Evolutionary conservation across 202 grass and related monocot genomes (phyloP), one percentile per base, ranked within the genome.

Genomic region (Dendrocalamus latiflorus): DNA sequence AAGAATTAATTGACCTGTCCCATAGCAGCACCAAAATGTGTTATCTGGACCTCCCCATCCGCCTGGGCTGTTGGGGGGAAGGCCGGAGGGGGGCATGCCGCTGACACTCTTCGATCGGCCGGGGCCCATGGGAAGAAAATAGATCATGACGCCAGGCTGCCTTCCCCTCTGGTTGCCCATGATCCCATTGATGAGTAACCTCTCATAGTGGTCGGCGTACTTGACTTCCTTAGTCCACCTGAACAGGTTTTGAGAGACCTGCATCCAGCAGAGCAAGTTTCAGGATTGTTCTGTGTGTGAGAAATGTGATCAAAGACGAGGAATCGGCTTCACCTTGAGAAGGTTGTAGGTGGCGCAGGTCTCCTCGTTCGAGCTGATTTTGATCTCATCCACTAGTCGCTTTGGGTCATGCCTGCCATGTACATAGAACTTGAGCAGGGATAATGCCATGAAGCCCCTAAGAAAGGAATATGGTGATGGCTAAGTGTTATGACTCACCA

Each of bases 11-110:
- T 38, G 57, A 94, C 92, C 92, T 76, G 92, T 87, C 8, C 89
- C 89, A 60, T 94, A 94, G 65, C 89, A 91, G 75, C 92, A 94
- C 92, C 92, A 94, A 70, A 94, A 94, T 21, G 92, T 91, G 47
- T 89, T 74, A 22, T 84, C 84, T 13, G 81, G 82, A 68, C 81
- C 80, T 48, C 92, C 92, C 92, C 92, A 94, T 3, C 86, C 89
- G 6, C 89, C 83, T 0, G 83, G 83, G 8, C 38, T 89, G 37
- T 76, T 89, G 0, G 82, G 82, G 8, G 87, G 87, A 1, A 85
- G 82, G n/a, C 87, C 87, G 2, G 82, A 81, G 66, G 64, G 49
- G n/a, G 63, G 22, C 12, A 0, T 61, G 6, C 87, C 89, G 28
- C 89, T 91, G 72, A 65, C 55, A 45, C 88, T 88, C 76, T 94